A percentile compares a stretch with the other conserved stretches of the same genome.
phyloP scores from a whole-genome alignment of 2,329 filamentous ascomycete species.

The Neofusicoccum kwambonambiense region DNA sequence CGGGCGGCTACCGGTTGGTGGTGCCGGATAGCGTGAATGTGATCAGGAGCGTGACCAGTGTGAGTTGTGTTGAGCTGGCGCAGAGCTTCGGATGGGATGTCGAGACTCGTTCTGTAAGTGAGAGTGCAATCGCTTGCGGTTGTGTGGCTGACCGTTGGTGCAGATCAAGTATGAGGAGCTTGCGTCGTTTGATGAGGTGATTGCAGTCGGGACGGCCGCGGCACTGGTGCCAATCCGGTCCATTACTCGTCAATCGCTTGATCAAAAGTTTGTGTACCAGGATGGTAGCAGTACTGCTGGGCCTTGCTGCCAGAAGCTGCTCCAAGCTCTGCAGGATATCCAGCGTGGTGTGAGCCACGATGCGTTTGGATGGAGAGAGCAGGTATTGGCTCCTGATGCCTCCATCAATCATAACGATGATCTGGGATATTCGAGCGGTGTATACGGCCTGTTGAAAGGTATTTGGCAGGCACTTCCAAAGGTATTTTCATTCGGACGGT shows the following conservation, averaged over 20 bases:
- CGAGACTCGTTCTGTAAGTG: conserved; percentile 26
- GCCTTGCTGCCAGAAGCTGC: not conserved
- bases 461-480: conserved; percentile 1
- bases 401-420: not conserved
- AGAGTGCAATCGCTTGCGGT: too few species aligned
- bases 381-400: not conserved
- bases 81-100: conserved; percentile 33
- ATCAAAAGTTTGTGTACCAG: conserved; percentile 25
- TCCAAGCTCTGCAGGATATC: not conserved
- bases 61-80: conserved; percentile 27
- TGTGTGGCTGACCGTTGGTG: not conserved
- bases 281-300: conserved; percentile 6
- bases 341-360: conserved; percentile 3
- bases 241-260: conserved; percentile 20
- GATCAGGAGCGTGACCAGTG: conserved; percentile 33
- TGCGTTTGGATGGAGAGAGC: conserved; percentile 5
- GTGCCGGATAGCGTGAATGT: conserved; percentile 31
- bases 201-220: conserved; percentile 27
- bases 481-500: not conserved
- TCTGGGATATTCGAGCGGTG: not conserved
- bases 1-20: conserved; percentile 26
- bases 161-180: conserved; percentile 23
- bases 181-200: conserved; percentile 24
- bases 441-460: not conserved
- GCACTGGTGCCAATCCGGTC: conserved; percentile 22